Base-by-base conservation (phyloP, 176 grass and related monocot species). In the Avena atlantica region DNA sequence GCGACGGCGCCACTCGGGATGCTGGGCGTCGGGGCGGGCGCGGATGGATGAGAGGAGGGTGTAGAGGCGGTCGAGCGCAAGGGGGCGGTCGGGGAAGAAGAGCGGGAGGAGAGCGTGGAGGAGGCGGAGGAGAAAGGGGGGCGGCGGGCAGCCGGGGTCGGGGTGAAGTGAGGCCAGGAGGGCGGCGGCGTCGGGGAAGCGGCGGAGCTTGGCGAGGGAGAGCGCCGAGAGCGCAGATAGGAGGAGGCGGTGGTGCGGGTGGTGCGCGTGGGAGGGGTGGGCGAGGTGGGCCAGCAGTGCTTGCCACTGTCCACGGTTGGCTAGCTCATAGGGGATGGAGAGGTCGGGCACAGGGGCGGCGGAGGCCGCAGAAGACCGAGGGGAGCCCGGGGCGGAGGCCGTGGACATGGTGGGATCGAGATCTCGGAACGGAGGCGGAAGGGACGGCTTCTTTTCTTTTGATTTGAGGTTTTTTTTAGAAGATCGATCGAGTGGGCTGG, bases 11-110 rank as follows among this genome's bases (percentile, higher is more conserved):
- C 96, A 98, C 70, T 78, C 86, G 4, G 88, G 84, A 23, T 80
- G 86, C 16, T 1, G 53, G 4, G 76, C 78, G 74, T 92, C 86
- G 27, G 88, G 81, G 82, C 87, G 84, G 62, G 88, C 78, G 58
- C 86, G 93, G 57, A 93, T 87, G 91, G 94, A 91, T 47, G 88
- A 92, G 79, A 98, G 85, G 78, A 98, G 90, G 17, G 92, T 89
- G 78, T 95, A 98, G 84, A 98, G 84, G 81, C 96, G 93, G 71
- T 98, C 96, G 36, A 98, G 90, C 15, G 93, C 93, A 51, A 89
- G 89, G 29, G 93, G 79, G 11, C 96, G 91, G 57, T 92, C 92
- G 9, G 89, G 91, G 19, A 95, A 90, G 70, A 91, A 86, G 83
- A 93, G 86, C 6, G 96, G 96, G 62, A 98, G 88, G 49, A 89